Percentiles rank a stretch among this genome's conserved stretches.
Conservation (phyloP, 768 basidiomycete species). For the Phallus indusiatus region DNA sequence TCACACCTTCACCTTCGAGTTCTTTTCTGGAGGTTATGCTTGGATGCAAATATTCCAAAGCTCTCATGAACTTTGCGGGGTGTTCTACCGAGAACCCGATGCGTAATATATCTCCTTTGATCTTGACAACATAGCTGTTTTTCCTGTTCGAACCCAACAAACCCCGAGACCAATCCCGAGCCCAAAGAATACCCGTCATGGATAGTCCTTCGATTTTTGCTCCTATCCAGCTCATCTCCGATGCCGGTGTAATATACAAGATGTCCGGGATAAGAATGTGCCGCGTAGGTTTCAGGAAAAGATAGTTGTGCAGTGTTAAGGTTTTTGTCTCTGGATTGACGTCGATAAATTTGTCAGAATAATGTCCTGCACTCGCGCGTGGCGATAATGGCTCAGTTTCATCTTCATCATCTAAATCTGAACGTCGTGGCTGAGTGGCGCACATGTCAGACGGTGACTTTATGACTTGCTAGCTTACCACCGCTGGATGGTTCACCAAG, state of each 20-base stretch:
- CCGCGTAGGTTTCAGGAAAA: background rate
- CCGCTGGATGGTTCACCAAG: too few relatives aligned
- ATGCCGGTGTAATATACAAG: background rate
- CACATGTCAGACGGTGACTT: too few relatives aligned
- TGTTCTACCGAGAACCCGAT: background rate
- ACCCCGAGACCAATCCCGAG: background rate
- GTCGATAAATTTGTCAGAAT: background rate
- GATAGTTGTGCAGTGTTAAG: background rate
- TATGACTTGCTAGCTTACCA: too few relatives aligned
- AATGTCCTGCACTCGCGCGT: background rate
- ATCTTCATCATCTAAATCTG: too few relatives aligned
- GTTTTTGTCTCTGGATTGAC: background rate
- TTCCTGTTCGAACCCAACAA: background rate
- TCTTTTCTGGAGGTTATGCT: background rate
- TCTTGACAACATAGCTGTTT: conserved; percentile 1
- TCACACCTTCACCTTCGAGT: too few relatives aligned
- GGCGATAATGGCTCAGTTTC: background rate
- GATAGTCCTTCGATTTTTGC: background rate
- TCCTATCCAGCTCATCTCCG: background rate
- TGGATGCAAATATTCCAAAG: background rate
- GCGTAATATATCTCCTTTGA: background rate
- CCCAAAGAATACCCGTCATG: background rate
- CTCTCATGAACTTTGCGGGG: background rate
- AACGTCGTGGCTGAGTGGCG: too few relatives aligned
- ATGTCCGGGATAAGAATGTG: background rate